These are phyloP conservation scores for Durotheca rogersii DNA, from an alignment of 495 filamentous ascomycete species.

Conservation along the genomic window DNA sequence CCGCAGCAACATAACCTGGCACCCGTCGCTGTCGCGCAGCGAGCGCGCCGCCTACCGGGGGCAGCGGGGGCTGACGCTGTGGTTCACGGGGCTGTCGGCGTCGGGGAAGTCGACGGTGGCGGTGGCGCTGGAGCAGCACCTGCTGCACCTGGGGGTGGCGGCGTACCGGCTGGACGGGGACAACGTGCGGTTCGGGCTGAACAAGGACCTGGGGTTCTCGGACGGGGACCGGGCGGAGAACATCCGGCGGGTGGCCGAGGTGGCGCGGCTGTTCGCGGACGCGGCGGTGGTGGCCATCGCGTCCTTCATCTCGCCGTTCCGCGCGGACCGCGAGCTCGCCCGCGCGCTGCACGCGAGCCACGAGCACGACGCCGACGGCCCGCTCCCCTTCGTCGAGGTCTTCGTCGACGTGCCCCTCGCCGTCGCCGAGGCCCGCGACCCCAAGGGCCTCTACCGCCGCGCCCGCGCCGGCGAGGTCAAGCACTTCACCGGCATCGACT, in stretches of 20 bases:
- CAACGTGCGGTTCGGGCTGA: conserved; percentile 97
- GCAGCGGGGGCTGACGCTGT: conserved; percentile 91
- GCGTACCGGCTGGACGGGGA: conserved; percentile 96
- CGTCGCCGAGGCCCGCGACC: conserved; percentile 91
- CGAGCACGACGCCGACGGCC: conserved; percentile 50
- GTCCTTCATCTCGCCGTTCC: conserved; percentile 96
- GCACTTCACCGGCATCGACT: conserved; percentile 93
- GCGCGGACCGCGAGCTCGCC: conserved; percentile 78
- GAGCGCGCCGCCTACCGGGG: conserved; percentile 79
- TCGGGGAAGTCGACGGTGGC: conserved; percentile 96
- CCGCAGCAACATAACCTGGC: conserved; percentile 96
- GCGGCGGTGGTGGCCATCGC: conserved; percentile 82
- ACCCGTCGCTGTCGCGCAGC: conserved; percentile 78
- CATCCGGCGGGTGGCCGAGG: conserved; percentile 93
- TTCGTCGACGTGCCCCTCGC: conserved; percentile 85
- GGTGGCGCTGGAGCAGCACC: conserved; percentile 91
- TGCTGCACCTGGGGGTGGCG: conserved; percentile 76
- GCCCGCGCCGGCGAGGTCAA: conserved; percentile 88
- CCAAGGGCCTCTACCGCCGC: conserved; percentile 98
- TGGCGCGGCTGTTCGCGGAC: conserved; percentile 95
- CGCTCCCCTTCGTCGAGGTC: conserved; percentile 87
- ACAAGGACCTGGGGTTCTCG: conserved; percentile 94
- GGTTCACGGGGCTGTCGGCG: conserved; percentile 94
- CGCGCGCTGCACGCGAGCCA: conserved; percentile 69
- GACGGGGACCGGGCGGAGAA: conserved; percentile 95